Base-by-base conservation (phyloP, 2,329 filamentous ascomycete genomes). In the Trichothecium roseum region DNA sequence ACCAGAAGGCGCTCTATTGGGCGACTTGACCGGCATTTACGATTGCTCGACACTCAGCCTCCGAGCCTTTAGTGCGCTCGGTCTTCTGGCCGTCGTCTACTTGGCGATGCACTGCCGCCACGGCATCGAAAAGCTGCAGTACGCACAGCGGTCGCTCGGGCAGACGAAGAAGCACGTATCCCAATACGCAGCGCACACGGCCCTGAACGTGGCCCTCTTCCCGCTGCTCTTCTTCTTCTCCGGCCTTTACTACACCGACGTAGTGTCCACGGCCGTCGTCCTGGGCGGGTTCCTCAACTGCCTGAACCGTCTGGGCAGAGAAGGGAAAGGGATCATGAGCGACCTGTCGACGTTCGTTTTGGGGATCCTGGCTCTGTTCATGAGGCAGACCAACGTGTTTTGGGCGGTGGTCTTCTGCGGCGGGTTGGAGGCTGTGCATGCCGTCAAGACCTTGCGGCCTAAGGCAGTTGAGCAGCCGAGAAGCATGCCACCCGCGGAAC, bases 201-300 rank as follows among this genome's bases (percentile, higher is more conserved):
- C 81, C 3, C 51, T 91, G 45, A 94, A 95, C 45, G 74, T 94
- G 28, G 77, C 77, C 14, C 64, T 94, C 0, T 95, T 96, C 42
- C 91, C 91, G 0, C 75, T 88, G 1, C 56, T 98, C 1, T 95
- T 94, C 67, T 98, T 98, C 69, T 98, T 98, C 58, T 91, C 86
- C 0, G 87, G 77, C 0, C 65, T 98, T 7, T 98, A 94, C 57
- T 98, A 98, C 56, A 98, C 91, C 0, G 91, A 98, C 55, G 72
- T 95, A 3, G 68, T 84, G 34, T 93, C 89, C 0, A 84, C 87
- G 0, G 64, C 84, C 7, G 69, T 78, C 2, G 84, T 95, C 0
- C 60, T 95, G 8, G 54, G 76, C 3, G 74, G 77, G 1, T 91
- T 88, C 50, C 62, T 70, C 26, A 63, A 70, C 37, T 70, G 73